Evolutionary conservation across 192 early-diverging fungal genomes (phyloP).

Genomic region (Dimargaris cristalligena): DNA sequence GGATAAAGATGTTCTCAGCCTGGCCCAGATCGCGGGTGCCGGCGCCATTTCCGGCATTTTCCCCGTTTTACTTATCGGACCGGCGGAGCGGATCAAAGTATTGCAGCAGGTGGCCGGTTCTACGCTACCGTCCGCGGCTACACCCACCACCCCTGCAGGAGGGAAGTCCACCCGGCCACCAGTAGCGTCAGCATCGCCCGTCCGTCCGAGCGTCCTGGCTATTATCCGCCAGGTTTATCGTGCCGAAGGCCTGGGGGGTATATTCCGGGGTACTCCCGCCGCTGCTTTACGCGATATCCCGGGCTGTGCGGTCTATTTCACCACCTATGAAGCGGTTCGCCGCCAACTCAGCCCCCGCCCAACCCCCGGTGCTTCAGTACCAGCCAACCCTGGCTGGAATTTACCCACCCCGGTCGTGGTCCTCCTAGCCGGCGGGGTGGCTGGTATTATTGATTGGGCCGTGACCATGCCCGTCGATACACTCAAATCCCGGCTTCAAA

Average conservation of each 20-base stretch:
- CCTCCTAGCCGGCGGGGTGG: conserved; percentile 13
- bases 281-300: conserved; percentile 4
- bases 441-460: conserved; percentile 14
- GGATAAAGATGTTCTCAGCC: neutral
- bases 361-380: neutral
- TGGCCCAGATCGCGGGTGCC: conserved; percentile 9
- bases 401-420: conserved; percentile 6
- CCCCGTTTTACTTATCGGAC: conserved; percentile 10
- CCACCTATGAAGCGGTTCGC: conserved; percentile 4
- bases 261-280: conserved; percentile 7
- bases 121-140: neutral
- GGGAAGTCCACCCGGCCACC: neutral
- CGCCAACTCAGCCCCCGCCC: neutral
- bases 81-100: conserved; percentile 13
- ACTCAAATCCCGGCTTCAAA: conserved; percentile 14
- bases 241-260: neutral
- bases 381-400: too few species aligned
- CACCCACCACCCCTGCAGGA: neutral
- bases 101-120: conserved; percentile 10
- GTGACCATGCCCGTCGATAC: conserved; percentile 14
- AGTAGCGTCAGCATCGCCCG: too few species aligned
- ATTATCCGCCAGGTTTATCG: conserved; percentile 6
- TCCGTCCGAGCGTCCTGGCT: neutral
- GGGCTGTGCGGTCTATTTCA: conserved; percentile 9
- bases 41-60: conserved; percentile 12